Percentiles rank a stretch among this genome's conserved stretches.
phyloP scores from a whole-genome alignment of 148 eudicot species.

The Gaultheria prostrata region DNA sequence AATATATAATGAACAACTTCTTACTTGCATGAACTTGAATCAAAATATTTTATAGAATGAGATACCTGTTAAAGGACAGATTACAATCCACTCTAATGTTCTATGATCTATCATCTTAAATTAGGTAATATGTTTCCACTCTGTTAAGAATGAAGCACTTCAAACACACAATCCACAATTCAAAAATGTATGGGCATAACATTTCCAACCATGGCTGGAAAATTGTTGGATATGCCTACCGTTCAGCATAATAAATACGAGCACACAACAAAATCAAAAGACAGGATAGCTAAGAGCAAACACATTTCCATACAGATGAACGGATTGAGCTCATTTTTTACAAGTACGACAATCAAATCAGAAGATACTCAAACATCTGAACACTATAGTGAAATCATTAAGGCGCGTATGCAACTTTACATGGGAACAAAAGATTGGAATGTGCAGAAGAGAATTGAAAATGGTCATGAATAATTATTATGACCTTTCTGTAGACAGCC shows the following conservation, averaged over 20 bases:
- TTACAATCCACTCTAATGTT: neutral
- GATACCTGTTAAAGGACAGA: neutral
- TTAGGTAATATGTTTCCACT: neutral
- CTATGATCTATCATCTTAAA: neutral
- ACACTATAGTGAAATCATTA: neutral
- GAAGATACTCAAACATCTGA: neutral
- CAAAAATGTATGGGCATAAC: neutral
- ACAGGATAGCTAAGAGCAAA: neutral
- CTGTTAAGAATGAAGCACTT: neutral
- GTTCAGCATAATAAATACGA: neutral
- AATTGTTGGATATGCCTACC: neutral
- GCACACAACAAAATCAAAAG: neutral
- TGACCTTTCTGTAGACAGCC: conserved; percentile 54
- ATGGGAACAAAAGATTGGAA: neutral
- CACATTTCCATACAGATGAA: neutral
- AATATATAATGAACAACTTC: neutral
- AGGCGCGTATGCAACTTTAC: neutral
- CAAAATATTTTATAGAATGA: neutral
- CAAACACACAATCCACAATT: neutral
- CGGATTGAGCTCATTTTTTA: neutral
- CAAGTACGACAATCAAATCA: neutral
- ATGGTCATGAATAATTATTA: neutral
- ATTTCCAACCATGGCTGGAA: neutral
- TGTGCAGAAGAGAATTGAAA: neutral
- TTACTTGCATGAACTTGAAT: neutral